phyloP scores from a whole-genome alignment of 2,329 filamentous ascomycete genomes.

The Aspergillus tamarii region DNA sequence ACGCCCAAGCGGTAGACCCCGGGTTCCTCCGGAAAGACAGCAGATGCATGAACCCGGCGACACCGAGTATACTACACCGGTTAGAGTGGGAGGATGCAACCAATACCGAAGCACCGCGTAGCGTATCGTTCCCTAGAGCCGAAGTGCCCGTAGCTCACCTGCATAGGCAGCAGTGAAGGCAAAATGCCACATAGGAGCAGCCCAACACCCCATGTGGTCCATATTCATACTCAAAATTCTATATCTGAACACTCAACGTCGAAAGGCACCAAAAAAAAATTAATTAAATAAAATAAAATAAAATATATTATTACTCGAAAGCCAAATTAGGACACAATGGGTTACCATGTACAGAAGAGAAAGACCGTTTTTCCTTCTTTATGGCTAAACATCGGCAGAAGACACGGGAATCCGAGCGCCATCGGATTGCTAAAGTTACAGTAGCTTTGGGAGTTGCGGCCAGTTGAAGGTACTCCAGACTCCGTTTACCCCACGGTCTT shows the following conservation, averaged over 20 bases:
- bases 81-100: not conserved
- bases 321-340: not conserved
- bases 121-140: not conserved
- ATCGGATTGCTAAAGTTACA: not conserved
- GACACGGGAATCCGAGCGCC: not conserved
- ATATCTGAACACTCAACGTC: not conserved
- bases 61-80: not conserved
- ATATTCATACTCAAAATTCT: not conserved
- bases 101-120: not conserved
- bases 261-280: not conserved
- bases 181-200: not conserved
- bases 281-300: too few relatives aligned
- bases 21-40: not conserved
- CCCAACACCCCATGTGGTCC: not conserved
- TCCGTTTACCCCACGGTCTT: not conserved
- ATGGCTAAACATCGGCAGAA: constrained; percentile 16
- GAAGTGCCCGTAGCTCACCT: not conserved
- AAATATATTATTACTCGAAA: not conserved
- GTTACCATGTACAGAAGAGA: not conserved
- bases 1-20: not conserved
- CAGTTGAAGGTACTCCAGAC: not conserved
- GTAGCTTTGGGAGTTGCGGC: not conserved
- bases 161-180: not conserved
- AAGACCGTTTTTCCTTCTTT: constrained; percentile 3
- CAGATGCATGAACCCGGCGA: not conserved